A percentile compares a stretch with the other conserved stretches of the same genome.
Conservation (phyloP, 2,329 filamentous ascomycete genomes). For the Ceratocystis cacaofunesta region DNA sequence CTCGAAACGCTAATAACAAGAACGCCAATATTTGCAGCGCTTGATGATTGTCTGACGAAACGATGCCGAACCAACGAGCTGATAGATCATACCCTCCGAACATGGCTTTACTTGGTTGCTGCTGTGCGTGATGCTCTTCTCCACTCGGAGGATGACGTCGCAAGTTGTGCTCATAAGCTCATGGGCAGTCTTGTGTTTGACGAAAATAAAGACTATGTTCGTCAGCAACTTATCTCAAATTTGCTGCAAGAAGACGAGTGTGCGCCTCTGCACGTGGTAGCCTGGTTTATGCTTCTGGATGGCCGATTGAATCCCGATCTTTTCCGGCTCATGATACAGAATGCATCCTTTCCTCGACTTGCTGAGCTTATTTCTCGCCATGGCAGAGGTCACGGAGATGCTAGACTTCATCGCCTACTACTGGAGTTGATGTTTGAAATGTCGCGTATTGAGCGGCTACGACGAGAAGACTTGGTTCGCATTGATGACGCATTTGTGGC, state of each 20-base stretch:
- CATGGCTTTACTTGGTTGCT: constrained; percentile 67
- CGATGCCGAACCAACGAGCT: constrained; percentile 38
- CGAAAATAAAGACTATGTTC: constrained; percentile 68
- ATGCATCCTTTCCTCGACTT: constrained; percentile 69
- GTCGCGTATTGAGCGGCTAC: constrained; percentile 76
- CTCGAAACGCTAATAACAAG: not conserved
- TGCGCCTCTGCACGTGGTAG: constrained; percentile 64
- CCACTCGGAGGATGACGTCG: constrained; percentile 62
- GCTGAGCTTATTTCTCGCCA: constrained; percentile 52
- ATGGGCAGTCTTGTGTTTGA: constrained; percentile 61
- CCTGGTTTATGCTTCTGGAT: constrained; percentile 74
- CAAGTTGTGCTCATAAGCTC: constrained; percentile 64
- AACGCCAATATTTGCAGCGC: constrained; percentile 26
- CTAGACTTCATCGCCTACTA: constrained; percentile 60
- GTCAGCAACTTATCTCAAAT: constrained; percentile 83
- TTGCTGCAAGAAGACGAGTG: constrained; percentile 78
- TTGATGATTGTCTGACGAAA: constrained; percentile 32
- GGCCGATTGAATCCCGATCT: constrained; percentile 62
- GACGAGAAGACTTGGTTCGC: constrained; percentile 57
- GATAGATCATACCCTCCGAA: constrained; percentile 73
- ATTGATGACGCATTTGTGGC: constrained; percentile 70
- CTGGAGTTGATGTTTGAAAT: constrained; percentile 92
- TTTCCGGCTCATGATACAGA: constrained; percentile 76
- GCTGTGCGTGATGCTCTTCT: constrained; percentile 62
- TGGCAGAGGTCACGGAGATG: constrained; percentile 20